Evolutionary conservation across 2,329 filamentous ascomycete genomes (phyloP).

Genomic region (Pseudopyrenochaeta lycopersici): DNA sequence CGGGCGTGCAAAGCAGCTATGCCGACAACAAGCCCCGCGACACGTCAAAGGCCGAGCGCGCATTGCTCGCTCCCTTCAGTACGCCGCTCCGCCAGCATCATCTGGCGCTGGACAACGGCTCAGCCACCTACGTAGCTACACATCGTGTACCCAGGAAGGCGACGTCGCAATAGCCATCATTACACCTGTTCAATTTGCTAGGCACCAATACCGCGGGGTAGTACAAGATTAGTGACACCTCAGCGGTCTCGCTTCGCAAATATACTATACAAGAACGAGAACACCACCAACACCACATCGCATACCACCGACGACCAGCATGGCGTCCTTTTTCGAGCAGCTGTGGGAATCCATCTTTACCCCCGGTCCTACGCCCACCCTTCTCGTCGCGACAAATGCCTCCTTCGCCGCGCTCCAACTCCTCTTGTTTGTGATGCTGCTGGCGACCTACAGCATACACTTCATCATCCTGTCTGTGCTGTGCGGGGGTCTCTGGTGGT

Average conservation of each 20-base stretch:
- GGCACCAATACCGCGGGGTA: constrained; percentile 31
- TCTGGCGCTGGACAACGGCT: constrained; percentile 23
- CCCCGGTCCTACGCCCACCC: constrained; percentile 85
- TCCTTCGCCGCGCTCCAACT: constrained; percentile 87
- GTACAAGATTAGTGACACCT: constrained; percentile 19
- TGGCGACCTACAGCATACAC: constrained; percentile 87
- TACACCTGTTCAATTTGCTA: constrained; percentile 27
- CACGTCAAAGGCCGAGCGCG: constrained; percentile 19
- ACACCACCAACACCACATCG: constrained; percentile 2
- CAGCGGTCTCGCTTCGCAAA: background rate
- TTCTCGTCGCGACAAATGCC: constrained; percentile 88
- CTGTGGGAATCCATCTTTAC: constrained; percentile 95
- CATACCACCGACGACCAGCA: constrained; percentile 18
- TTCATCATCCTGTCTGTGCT: constrained; percentile 83
- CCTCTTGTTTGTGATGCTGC: constrained; percentile 77
- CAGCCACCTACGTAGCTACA: constrained; percentile 14
- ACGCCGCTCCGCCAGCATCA: constrained; percentile 17
- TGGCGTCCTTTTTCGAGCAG: constrained; percentile 69
- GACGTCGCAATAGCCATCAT: constrained; percentile 15
- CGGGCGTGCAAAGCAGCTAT: constrained; percentile 7
- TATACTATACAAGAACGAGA: constrained; percentile 4
- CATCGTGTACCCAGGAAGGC: constrained; percentile 1
- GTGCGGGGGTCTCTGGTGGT: constrained; percentile 85
- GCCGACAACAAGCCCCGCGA: constrained; percentile 28
- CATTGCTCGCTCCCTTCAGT: constrained; percentile 10